Percentiles rank a stretch among this genome's conserved stretches.
These are phyloP conservation scores for Penicillium sp. DNA, from an alignment of 2,329 filamentous ascomycete species.

Conservation along the genomic window DNA sequence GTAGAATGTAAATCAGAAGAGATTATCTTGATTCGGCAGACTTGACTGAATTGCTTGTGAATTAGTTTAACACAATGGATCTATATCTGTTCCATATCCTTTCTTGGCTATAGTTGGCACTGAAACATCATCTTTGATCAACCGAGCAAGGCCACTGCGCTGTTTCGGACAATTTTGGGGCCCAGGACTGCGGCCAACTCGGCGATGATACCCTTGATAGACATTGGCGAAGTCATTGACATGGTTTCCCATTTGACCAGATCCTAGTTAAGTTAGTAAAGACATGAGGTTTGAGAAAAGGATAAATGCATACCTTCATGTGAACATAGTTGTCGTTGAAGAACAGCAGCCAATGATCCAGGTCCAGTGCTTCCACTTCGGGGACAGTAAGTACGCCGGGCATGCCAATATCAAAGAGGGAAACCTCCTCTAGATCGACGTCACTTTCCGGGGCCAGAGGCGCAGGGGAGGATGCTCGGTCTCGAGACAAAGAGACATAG, in stretches of 20 bases:
- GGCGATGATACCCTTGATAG: slow-evolving; percentile 41
- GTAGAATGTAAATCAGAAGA: not conserved
- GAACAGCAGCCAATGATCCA: slow-evolving; percentile 39
- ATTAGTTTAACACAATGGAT: not conserved
- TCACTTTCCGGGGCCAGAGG: slow-evolving; percentile 7
- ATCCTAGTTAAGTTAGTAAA: slow-evolving; percentile 25
- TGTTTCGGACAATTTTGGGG: slow-evolving; percentile 35
- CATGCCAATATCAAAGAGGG: slow-evolving; percentile 41
- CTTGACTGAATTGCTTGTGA: not conserved
- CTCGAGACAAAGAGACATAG: slow-evolving; percentile 40
- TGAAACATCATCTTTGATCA: slow-evolving; percentile 9
- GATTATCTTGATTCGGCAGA: not conserved
- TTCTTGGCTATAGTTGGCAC: not conserved
- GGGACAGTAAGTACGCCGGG: slow-evolving; percentile 39
- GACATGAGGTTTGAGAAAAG: not conserved
- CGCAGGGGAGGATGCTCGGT: slow-evolving; percentile 21
- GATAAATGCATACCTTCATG: slow-evolving; percentile 31
- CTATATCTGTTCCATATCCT: not conserved
- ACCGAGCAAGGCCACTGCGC: slow-evolving; percentile 35
- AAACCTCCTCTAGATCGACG: slow-evolving; percentile 31
- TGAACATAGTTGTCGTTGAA: slow-evolving; percentile 37
- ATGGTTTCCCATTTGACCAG: slow-evolving; percentile 41
- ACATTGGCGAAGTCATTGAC: slow-evolving; percentile 35
- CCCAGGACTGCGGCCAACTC: slow-evolving; percentile 42
- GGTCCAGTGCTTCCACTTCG: slow-evolving; percentile 36